Percentiles rank a stretch among this genome's conserved stretches.
phyloP scores from a whole-genome alignment of 257 asterid genomes.

The Petunia axillaris region DNA sequence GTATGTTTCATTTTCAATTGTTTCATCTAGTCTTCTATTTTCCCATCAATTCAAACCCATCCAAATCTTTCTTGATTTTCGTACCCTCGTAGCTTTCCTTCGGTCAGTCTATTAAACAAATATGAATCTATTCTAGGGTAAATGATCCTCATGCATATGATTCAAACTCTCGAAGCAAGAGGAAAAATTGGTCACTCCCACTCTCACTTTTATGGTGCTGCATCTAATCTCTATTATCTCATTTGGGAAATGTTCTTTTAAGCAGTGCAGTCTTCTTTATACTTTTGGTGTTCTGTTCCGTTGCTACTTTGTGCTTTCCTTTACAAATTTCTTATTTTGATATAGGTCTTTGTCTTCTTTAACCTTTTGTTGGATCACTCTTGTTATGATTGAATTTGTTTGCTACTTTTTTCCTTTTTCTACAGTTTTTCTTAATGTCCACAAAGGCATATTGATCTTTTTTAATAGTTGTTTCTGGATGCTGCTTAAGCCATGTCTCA shows the following conservation, averaged over 20 bases:
- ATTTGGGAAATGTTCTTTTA: too few relatives aligned
- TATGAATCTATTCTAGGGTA: neutral
- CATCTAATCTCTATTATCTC: too few relatives aligned
- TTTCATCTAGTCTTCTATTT: neutral
- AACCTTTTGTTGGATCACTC: too few relatives aligned
- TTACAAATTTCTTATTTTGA: too few relatives aligned
- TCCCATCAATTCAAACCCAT: neutral
- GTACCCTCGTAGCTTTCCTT: neutral
- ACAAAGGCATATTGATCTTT: neutral
- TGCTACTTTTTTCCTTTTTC: too few relatives aligned
- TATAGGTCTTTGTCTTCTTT: too few relatives aligned
- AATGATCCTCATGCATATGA: neutral
- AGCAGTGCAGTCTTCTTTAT: too few relatives aligned
- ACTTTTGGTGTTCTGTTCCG: too few relatives aligned
- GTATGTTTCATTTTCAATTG: neutral
- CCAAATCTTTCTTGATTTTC: slow-evolving; percentile 11
- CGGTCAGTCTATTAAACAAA: neutral
- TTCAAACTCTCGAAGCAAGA: neutral
- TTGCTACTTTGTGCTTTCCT: too few relatives aligned
- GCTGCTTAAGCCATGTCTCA: neutral
- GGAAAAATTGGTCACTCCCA: neutral
- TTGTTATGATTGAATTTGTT: too few relatives aligned
- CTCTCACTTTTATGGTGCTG: too few relatives aligned
- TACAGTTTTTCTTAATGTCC: neutral
- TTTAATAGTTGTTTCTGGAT: neutral